Base-by-base conservation (phyloP, 305 asterid species). In the Nicotiana rustica region DNA sequence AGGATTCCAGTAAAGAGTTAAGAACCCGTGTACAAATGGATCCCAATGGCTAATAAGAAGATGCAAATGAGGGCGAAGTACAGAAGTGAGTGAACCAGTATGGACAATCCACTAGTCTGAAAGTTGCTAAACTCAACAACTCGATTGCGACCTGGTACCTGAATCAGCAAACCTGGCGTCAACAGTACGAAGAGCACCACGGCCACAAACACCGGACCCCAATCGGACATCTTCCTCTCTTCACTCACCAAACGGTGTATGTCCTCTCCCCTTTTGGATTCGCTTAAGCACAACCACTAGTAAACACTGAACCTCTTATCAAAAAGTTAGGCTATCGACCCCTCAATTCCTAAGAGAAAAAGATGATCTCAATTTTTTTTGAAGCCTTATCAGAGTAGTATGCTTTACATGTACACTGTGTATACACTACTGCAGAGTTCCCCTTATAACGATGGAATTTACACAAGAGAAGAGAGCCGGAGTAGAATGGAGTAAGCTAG, bases 121-220 rank as follows among this genome's bases (percentile, higher is more conserved):
- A 96, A 89, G 82, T 85, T 93, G 29, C 96, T 90, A 17, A 94
- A 96, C 89, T 96, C 98, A 1, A 94, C 90, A 52, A 89, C 86
- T 47, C 98, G 92, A 84, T 62, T 90, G 19, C 84, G 93, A 55
- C 95, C 97, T 6, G 99, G 98, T 3, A 93, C 73, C 91, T 94
- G 99, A 81, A 96, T 84, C 85, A 94, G 91, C 81, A 96, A 88
- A 14, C 99, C 97, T 38, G 98, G 98, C 1, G 96, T 90, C 55
- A 96, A 79, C 89, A 94, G 88, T 60, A 94, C 90, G 83, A 93
- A 96, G 78, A 94, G 92, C 90, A 96, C 92, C 86, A 94, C 94
- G 21, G 94, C 95, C 12, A 94, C 96, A 78, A 94, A 92, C 57
- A 93, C 97, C 35, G 98, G 97, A 18, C 97, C 99, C 99, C 97